Conservation (phyloP, 805 yeast genomes). For the Suhomyces pyralidae region DNA sequence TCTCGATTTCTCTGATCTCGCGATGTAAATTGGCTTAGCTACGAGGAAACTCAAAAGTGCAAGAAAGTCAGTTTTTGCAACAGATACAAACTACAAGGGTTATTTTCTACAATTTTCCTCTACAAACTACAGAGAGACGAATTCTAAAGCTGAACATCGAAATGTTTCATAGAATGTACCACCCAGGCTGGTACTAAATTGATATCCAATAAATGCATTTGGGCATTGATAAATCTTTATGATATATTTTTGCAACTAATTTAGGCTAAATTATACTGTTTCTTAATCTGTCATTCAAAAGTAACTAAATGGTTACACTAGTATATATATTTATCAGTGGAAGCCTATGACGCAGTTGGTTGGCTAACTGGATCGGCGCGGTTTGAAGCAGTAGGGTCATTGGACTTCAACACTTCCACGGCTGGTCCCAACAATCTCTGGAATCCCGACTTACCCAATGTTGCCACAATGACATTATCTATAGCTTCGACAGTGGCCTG, state of each 20-base stretch:
- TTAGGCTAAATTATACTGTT: not conserved
- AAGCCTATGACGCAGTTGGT: not conserved
- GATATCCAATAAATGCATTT: not conserved
- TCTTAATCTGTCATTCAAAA: not conserved
- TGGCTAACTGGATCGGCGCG: not conserved
- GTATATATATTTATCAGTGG: not conserved
- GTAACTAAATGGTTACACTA: not conserved
- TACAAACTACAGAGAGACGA: not conserved
- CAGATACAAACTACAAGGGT: not conserved
- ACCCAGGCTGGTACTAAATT: not conserved
- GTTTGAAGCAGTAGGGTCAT: conserved; percentile 56
- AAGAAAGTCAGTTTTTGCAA: not conserved
- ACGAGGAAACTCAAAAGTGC: not conserved
- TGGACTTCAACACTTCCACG: conserved; percentile 78
- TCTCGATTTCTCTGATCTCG: not conserved
- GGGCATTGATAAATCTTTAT: not conserved
- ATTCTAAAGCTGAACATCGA: not conserved
- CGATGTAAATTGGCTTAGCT: not conserved
- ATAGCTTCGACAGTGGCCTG: conserved; percentile 88
- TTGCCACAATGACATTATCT: conserved; percentile 79
- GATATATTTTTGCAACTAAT: not conserved
- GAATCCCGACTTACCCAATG: conserved; percentile 88
- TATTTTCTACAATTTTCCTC: not conserved
- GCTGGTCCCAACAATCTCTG: conserved; percentile 93
- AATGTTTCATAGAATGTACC: not conserved